phyloP scores from a whole-genome alignment of 2,329 filamentous ascomycete species.

The Juglanconis oblonga region DNA sequence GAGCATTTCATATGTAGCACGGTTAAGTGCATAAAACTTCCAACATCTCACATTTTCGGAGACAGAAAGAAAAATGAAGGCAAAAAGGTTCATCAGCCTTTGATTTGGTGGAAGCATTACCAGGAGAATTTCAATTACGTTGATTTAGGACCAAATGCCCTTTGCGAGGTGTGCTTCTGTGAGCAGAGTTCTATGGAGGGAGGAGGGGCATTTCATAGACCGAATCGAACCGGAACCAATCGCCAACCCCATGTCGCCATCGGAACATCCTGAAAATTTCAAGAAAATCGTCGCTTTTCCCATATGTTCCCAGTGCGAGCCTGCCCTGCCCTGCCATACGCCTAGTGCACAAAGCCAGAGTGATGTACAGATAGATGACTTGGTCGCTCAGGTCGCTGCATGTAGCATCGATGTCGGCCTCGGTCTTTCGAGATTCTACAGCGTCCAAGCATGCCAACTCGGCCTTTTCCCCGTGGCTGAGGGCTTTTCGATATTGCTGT shows the following conservation, averaged over 20 bases:
- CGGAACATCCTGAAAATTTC: neutral
- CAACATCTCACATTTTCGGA: neutral
- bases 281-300: neutral
- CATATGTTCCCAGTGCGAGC: neutral
- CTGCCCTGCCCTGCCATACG: slow-evolving; percentile 1
- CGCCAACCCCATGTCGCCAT: neutral
- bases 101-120: neutral
- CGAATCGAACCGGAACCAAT: neutral
- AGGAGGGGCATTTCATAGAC: neutral
- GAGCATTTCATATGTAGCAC: neutral
- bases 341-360: slow-evolving; percentile 6
- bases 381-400: neutral
- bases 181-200: neutral
- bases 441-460: neutral
- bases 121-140: neutral
- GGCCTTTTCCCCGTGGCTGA: too few species aligned
- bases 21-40: neutral
- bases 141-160: neutral
- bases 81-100: neutral
- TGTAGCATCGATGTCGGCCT: neutral
- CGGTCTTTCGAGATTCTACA: neutral
- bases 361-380: neutral
- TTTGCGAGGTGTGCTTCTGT: neutral
- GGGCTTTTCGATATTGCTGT: too few species aligned
- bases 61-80: neutral